Evolutionary conservation across 768 basidiomycete species (phyloP), one percentile per base, ranked within the genome.

Genomic region (Lactarius sp.): DNA sequence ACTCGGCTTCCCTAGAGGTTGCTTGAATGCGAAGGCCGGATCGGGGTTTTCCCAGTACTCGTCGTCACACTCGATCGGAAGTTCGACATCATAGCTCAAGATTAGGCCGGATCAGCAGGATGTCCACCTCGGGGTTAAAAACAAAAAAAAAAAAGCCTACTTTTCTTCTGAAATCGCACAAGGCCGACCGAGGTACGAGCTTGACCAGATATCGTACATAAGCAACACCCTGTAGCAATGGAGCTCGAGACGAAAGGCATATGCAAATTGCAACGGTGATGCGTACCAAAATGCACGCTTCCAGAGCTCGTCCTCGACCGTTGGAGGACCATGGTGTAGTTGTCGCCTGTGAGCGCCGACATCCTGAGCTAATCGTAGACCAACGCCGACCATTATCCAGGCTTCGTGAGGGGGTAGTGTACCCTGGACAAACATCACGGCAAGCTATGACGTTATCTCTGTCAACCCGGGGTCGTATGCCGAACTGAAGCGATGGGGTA

Each of bases 101-200:
- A 46, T 41, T 9, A 34, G 37, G 20, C 82, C 68, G 69, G 6
- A 53, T 64, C 39, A 64, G 52, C 1, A 1, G 16, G 49, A 33
- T 18, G 39, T 33, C 41, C 51, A 37, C 20, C 36, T 13, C 10
- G 5, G 9, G 22, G 31, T 16, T n/a, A 12, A 22, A 3, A 36
- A 36, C 14, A 52, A 27, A 27, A 10, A 36, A 34, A 33, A 2
- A 13, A 27, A 16, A 12, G 33, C 58, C 31, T 36, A 85, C 85
- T 88, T 88, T 71, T 88, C 88, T 66, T 90, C 88, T 56, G 86
- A 85, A 5, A 92, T 76, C 1, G 83, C 83, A 69, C 85, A 82
- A 6, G 86, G 85, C 13, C 90, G 79, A 2, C 91, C 91, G 20
- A 85, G 78, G 20, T 75, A 74, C 0, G 79, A 75, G 57, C 83